Evolutionary conservation across 441 rosid species (phyloP).

Genomic region (Erodium texanum): DNA sequence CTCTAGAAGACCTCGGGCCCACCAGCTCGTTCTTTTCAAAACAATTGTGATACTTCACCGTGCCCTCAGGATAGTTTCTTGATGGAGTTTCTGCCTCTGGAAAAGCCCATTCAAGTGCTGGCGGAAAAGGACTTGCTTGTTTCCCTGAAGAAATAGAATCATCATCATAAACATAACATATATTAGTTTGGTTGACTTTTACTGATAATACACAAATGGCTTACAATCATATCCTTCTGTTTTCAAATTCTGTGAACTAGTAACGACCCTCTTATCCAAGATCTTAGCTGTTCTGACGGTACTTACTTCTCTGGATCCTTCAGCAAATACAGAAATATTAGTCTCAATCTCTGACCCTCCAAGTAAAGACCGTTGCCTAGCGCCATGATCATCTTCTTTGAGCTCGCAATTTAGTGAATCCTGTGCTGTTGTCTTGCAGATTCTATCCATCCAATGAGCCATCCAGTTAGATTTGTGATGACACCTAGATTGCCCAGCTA

Average conservation of each 20-base stretch:
- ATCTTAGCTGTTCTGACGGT: too few species aligned
- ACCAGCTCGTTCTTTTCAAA: conserved; percentile 19
- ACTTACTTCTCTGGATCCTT: too few species aligned
- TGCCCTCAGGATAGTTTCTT: conserved; percentile 12
- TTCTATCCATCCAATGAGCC: conserved; percentile 28
- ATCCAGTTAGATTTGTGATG: not conserved
- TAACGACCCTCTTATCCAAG: conserved; percentile 15
- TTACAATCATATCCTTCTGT: conserved; percentile 23
- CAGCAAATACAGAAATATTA: conserved; percentile 1
- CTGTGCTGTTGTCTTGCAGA: conserved; percentile 20
- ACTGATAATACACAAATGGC: conserved; percentile 22
- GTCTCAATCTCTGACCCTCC: conserved; percentile 14
- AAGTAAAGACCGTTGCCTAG: conserved; percentile 10
- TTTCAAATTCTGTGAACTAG: conserved; percentile 15
- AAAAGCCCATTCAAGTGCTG: conserved; percentile 10
- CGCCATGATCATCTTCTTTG: conserved; percentile 16
- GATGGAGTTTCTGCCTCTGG: conserved; percentile 20
- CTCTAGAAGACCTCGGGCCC: conserved; percentile 18
- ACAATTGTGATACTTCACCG: conserved; percentile 12
- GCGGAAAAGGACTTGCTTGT: not conserved
- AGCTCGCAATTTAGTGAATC: not conserved
- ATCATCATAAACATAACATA: not conserved
- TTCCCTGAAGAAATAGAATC: conserved; percentile 7
- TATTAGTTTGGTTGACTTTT: conserved; percentile 17
- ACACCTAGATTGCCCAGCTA: conserved; percentile 17